These are phyloP conservation scores for Cyberlindnera euphorbiiphila DNA, from an alignment of 805 yeast species.

Conservation along the genomic window DNA sequence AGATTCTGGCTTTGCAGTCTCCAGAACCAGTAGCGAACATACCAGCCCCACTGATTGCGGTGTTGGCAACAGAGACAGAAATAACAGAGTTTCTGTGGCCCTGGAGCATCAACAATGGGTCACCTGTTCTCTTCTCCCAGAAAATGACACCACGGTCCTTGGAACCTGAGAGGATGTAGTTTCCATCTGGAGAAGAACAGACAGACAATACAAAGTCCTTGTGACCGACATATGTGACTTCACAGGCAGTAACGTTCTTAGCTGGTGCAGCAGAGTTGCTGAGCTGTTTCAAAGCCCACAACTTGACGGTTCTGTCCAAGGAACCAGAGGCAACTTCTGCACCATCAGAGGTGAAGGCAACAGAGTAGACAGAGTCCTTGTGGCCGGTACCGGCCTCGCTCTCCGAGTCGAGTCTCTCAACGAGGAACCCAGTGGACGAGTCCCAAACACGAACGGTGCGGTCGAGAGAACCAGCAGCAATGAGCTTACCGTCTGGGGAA, in stretches of 20 bases:
- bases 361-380: constrained; percentile 92
- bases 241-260: constrained; percentile 57
- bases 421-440: constrained; percentile 84
- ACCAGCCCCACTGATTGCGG: constrained; percentile 66
- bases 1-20: constrained; percentile 94
- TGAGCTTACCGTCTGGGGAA: constrained; percentile 88
- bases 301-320: constrained; percentile 89
- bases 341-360: constrained; percentile 88
- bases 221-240: constrained; percentile 92
- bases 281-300: constrained; percentile 81
- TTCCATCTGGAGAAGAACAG: constrained; percentile 89
- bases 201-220: constrained; percentile 93
- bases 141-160: constrained; percentile 96
- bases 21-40: constrained; percentile 97
- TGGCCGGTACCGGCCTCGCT: constrained; percentile 89
- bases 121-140: constrained; percentile 93
- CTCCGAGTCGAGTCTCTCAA: constrained; percentile 88
- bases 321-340: constrained; percentile 92
- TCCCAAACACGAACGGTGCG: constrained; percentile 97
- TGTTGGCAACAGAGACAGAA: constrained; percentile 86
- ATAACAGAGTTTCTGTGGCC: constrained; percentile 96
- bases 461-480: constrained; percentile 96
- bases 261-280: constrained; percentile 41
- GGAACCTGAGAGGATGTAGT: constrained; percentile 89
- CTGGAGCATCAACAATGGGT: constrained; percentile 90